Base-by-base conservation (phyloP, 2,329 filamentous ascomycete genomes). In the Polychaeton citri region DNA sequence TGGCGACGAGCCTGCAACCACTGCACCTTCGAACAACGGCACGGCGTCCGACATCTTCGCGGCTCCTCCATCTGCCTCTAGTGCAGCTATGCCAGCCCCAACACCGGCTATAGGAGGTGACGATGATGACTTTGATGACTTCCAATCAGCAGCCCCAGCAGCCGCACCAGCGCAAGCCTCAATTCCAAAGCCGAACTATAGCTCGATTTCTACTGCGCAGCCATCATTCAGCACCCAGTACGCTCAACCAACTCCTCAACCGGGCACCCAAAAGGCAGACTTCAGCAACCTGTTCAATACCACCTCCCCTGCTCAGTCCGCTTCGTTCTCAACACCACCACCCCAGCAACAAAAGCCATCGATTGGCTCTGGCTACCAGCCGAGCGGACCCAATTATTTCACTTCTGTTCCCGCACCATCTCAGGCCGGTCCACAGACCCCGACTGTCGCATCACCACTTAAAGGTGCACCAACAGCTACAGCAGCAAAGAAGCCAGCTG, bases 91-190 rank as follows among this genome's bases (percentile, higher is more conserved):
- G 15, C 36, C 39, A 24, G 19, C 36, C 18, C 20, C 21, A 4
- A 38, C 38, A 1, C 20, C 37, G 17, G 60, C 61, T 66, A n/a
- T n/a, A n/a, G n/a, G n/a, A 30, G 76, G 74, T 35, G 79, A 83
- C 43, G 88, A 95, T 44, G 87, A 94, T 47, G 90, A 95, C 44
- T 96, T 96, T 53, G 90, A 96, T 54, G 90, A 98, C 54, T 96
- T 96, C 68, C 85, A 94, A 59, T 93, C 86, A 15, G 88, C 88
- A 10, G 66, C 81, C 2, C 74, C 79, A 3, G 44, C 49, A 47
- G 57, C 48, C 44, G 55, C 43, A 44, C 64, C 44, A 13, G 24
- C 24, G 12, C 24, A 28, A 7, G 12, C 24, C 5, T 43, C 47
- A 16, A 48, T 54, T 28, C 46, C 54, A 3, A 50, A 55, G 33